Evolutionary conservation across 139 green algal genomes (phyloP), one percentile per base, ranked within the genome.

Genomic region (Pedinophyceae sp.): DNA sequence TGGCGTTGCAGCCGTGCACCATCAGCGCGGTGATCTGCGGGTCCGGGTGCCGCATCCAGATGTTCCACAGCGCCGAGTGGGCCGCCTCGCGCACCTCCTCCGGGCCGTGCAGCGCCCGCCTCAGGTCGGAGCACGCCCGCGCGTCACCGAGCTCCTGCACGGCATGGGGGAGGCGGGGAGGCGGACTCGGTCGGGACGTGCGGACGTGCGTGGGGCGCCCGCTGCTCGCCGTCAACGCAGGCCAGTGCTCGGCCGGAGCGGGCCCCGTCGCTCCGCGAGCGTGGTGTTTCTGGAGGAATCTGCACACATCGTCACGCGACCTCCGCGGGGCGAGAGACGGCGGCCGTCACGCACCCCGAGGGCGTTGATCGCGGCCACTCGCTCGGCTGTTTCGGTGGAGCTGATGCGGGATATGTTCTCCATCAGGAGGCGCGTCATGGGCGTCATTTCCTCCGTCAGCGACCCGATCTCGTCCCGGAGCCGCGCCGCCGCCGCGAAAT

Each of bases 41-140:
- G 20, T 22, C 34, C 55, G 23, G 54, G n/a, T 18, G 6, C 49
- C 27, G 38, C 71, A 79, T 75, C 53, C 70, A 75, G 15, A 77
- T 54, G 4, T 41, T 39, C 76, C 73, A 82, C 55, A 82, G 66
- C 7, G 73, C 67, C 17, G 55, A 47, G 24, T 72, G 48, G 4
- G 64, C 67, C 1, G 54, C 59, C 1, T 67, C 62, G 22, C 52
- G 25, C 25, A 78, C 25, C n/a, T 47, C 56, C 6, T 20, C 24
- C 3, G 70, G 54, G 10, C 43, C 27, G 34, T 43, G 34, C 45
- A 84, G 60, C 38, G 34, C 54, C 2, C 43, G 22, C 0, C 64
- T 63, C 28, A 84, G 57, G 15, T 67, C 62, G 13, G 70, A 52
- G 1, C 72, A n/a, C 7, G 54, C 61, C 0, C 54, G 62, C 1